phyloP scores from a whole-genome alignment of 768 basidiomycete species.

The Omphalotus guepiniiformis region DNA sequence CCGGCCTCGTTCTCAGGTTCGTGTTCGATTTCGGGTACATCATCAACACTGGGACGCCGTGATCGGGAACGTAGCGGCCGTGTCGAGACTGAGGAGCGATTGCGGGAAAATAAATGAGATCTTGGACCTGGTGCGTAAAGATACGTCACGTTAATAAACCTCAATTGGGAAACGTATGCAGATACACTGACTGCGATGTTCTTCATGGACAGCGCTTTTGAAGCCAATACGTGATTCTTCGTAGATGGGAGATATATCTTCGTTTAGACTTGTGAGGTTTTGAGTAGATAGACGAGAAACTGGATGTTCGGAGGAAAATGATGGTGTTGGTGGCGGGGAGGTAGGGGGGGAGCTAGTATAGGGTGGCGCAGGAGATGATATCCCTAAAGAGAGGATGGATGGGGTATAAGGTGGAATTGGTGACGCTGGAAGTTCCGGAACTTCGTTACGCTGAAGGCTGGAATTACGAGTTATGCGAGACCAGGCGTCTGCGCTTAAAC shows the following conservation, averaged over 20 bases:
- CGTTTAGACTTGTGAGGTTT: too few species aligned
- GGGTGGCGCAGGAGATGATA: neutral
- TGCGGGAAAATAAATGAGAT: too few species aligned
- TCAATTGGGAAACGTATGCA: too few species aligned
- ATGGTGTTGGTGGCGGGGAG: slow-evolving; percentile 1
- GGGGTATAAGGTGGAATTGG: slow-evolving; percentile 7
- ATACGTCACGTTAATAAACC: too few species aligned
- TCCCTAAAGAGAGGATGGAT: neutral
- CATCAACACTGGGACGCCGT: slow-evolving; percentile 37
- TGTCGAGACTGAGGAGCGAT: slow-evolving; percentile 2
- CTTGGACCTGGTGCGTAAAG: too few species aligned
- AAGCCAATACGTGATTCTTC: too few species aligned
- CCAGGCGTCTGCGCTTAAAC: slow-evolving; percentile 15
- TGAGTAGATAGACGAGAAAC: slow-evolving; percentile 5
- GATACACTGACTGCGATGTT: too few species aligned
- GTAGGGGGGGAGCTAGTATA: neutral
- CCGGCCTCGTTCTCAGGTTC: slow-evolving; percentile 18
- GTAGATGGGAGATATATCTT: too few species aligned
- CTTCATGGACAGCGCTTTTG: too few species aligned
- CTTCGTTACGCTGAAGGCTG: neutral
- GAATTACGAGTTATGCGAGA: slow-evolving; percentile 1
- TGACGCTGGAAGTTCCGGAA: slow-evolving; percentile 1
- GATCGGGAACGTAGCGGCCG: slow-evolving; percentile 26
- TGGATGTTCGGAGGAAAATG: slow-evolving; percentile 10
- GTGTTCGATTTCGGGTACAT: slow-evolving; percentile 35